Evolutionary conservation across 2,329 filamentous ascomycete genomes (phyloP).

Genomic region (Diaporthe vaccinii): DNA sequence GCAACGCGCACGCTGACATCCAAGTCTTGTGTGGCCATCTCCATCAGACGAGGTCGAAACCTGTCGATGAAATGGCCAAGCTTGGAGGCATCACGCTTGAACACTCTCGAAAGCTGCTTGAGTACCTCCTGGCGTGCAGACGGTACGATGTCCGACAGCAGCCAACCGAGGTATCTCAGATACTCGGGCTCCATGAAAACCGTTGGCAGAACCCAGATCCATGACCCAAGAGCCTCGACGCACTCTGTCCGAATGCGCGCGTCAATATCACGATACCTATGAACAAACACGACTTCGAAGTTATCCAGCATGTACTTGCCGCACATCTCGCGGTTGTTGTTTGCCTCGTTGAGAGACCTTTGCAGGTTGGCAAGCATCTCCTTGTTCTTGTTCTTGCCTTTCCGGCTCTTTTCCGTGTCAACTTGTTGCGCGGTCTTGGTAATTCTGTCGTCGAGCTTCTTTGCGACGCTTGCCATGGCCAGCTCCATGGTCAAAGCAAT

Average conservation of each 20-base stretch:
- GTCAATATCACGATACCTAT: conserved; percentile 95
- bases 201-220: conserved; percentile 88
- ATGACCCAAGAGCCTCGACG: conserved; percentile 85
- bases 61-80: conserved; percentile 94
- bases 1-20: conserved; percentile 85
- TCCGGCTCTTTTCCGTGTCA: conserved; percentile 79
- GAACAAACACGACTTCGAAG: conserved; percentile 93
- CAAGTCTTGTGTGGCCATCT: conserved; percentile 90
- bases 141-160: conserved; percentile 84
- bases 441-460: conserved; percentile 67
- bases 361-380: conserved; percentile 81
- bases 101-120: conserved; percentile 83
- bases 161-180: conserved; percentile 94
- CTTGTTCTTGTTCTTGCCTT: conserved; percentile 81
- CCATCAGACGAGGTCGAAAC: conserved; percentile 87
- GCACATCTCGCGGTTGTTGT: conserved; percentile 76
- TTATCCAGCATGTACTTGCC: conserved; percentile 84
- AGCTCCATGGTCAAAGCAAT: conserved; percentile 85
- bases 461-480: conserved; percentile 70
- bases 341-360: conserved; percentile 77
- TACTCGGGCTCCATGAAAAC: conserved; percentile 93
- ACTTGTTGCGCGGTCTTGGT: conserved; percentile 84
- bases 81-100: conserved; percentile 84
- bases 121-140: conserved; percentile 87
- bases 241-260: conserved; percentile 90